These are phyloP conservation scores for Nicotiana benthamiana DNA, from an alignment of 257 asterid genomes.

Conservation along the genomic window DNA sequence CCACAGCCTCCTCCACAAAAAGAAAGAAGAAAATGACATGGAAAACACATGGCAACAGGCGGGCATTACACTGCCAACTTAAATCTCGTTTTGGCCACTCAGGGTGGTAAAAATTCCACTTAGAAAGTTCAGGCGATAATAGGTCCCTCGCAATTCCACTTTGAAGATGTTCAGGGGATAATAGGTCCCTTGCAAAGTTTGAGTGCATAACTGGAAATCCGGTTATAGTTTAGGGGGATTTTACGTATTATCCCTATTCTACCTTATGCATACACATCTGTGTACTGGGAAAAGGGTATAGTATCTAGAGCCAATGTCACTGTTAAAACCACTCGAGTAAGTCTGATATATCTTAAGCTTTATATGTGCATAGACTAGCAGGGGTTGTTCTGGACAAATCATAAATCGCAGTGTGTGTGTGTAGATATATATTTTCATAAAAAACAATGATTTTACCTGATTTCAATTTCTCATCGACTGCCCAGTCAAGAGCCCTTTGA, in stretches of 20 bases:
- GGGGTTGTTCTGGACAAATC: not conserved
- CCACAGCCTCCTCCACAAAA: too few species aligned
- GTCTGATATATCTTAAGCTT: slow-evolving; percentile 1
- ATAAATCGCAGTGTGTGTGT: not conserved
- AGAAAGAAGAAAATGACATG: not conserved
- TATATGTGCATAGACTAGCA: not conserved
- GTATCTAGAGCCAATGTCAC: not conserved
- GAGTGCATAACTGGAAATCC: not conserved
- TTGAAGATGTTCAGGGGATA: not conserved
- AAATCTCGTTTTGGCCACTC: not conserved
- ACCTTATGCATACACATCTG: not conserved
- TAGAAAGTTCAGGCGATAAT: not conserved
- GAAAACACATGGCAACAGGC: not conserved
- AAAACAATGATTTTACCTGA: slow-evolving; percentile 43
- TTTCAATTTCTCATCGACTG: slow-evolving; percentile 70
- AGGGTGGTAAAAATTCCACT: not conserved
- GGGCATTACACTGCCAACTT: not conserved
- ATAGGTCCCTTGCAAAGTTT: not conserved
- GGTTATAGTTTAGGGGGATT: not conserved
- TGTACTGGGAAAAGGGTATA: not conserved
- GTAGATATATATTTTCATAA: not conserved
- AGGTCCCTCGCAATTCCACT: not conserved
- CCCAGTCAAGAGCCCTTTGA: slow-evolving; percentile 87
- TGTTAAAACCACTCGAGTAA: not conserved
- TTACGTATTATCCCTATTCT: not conserved